Evolutionary conservation across 768 basidiomycete genomes (phyloP).

Genomic region (Russula ochroleuca): DNA sequence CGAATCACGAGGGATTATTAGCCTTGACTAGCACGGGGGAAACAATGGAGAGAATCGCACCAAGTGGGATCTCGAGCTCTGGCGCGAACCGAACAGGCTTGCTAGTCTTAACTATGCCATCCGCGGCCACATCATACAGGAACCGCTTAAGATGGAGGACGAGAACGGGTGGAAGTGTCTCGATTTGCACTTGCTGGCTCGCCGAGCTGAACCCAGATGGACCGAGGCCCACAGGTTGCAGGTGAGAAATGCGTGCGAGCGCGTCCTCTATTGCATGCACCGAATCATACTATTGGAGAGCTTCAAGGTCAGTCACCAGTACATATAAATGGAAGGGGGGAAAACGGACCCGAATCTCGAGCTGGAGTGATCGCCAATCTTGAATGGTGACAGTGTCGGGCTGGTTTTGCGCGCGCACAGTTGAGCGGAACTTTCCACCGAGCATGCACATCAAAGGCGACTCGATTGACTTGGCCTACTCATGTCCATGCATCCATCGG

Average conservation of each 20-base stretch:
- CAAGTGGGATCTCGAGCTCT: slow-evolving; percentile 69
- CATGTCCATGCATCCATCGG: slow-evolving; percentile 10
- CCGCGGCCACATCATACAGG: slow-evolving; percentile 69
- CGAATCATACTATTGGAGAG: no score
- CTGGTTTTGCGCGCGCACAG: slow-evolving; percentile 29
- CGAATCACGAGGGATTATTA: not conserved
- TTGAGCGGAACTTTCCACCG: slow-evolving; percentile 85
- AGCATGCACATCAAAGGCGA: slow-evolving; percentile 90
- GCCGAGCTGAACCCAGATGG: slow-evolving; percentile 54
- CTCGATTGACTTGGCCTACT: slow-evolving; percentile 70
- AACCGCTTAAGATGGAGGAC: slow-evolving; percentile 91
- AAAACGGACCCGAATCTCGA: no score
- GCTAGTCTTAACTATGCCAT: slow-evolving; percentile 78
- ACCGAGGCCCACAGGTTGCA: slow-evolving; percentile 30
- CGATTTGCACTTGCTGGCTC: slow-evolving; percentile 66
- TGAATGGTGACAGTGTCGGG: no score
- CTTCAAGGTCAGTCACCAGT: no score
- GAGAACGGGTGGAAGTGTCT: slow-evolving; percentile 76
- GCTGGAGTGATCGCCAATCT: no score
- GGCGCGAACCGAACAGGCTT: slow-evolving; percentile 74
- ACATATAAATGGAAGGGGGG: no score
- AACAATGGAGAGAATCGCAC: slow-evolving; percentile 38
- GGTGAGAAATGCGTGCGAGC: no score
- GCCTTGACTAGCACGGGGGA: not conserved
- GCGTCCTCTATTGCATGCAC: no score